Evolutionary conservation across 1,284 basidiomycete genomes (phyloP), one percentile per base, ranked within the genome.

Genomic region (Cystobasidiaceae sp.): DNA sequence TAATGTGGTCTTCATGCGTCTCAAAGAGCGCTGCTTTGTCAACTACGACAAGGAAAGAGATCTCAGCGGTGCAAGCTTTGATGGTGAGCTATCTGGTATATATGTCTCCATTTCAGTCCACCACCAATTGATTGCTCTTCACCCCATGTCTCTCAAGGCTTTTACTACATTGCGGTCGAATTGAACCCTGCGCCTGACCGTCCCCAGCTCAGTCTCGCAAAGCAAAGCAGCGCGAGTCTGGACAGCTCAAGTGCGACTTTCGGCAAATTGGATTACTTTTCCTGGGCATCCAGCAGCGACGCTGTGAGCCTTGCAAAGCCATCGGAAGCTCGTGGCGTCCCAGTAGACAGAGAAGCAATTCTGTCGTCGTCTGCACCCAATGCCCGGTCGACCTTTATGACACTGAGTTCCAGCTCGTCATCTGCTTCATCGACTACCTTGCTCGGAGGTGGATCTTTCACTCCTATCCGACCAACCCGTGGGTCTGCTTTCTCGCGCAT

Each of bases 1-100:
- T 32, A 49, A 64, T 39, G 61, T 64, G 8, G 44, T 55, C 25
- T 56, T 64, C 30, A 55, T 64, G 51, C 51, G 61, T 4, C 41
- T 64, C 8, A 64, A 64, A 27, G 61, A 64, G 45, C 50, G 61
- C 37, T 55, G 51, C 33, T 54, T 64, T 30, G 43, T 64, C 51
- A 50, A 56, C 41, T 25, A 51, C 23, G 43, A 34, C 11, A 27
- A 49, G n/a, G 61, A 43, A 34, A 13, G 33, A 23, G 61, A 64
- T 37, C 11, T 55, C 23, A 56, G 51, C 30, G 61, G 52, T 13
- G 61, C 61, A 7, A 64, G 61, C 52, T 64, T 64, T 39, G 61
- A 45, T n/a, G 61, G 61, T 64, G 21, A 21, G 61, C n/a, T 28
- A 13, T 9, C 2, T n/a, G 5, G 25, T 21, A 19, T 15, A 9